Percentiles rank a stretch among this genome's conserved stretches.
Evolutionary conservation across 192 early-diverging fungal genomes (phyloP).

Genomic region (Lobosporangium transversale): DNA sequence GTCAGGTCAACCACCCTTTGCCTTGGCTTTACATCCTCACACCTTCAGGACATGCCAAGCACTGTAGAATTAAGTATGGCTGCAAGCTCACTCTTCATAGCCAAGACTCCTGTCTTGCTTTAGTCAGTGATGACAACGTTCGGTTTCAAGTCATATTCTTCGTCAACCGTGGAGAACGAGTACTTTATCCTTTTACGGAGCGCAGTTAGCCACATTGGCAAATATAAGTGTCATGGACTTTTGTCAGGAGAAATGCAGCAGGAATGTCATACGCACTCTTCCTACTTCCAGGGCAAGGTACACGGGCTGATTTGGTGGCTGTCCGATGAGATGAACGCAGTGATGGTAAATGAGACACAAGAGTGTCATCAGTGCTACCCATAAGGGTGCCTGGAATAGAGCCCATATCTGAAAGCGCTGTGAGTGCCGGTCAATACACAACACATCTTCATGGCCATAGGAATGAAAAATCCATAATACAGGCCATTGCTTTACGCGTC

Average conservation of each 20-base stretch:
- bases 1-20: constrained; percentile 5
- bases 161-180: neutral
- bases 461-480: constrained; percentile 23
- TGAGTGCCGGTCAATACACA: constrained; percentile 22
- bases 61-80: too few species aligned
- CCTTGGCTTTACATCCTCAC: constrained; percentile 14
- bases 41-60: constrained; percentile 22
- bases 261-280: constrained; percentile 15
- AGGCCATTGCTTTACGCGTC: neutral
- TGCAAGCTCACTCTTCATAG: constrained; percentile 8
- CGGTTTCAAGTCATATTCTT: constrained; percentile 7
- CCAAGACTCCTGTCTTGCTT: constrained; percentile 7
- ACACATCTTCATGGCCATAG: constrained; percentile 14
- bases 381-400: too few species aligned
- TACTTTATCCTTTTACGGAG: constrained; percentile 9
- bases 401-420: constrained; percentile 6
- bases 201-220: constrained; percentile 1
- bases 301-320: too few species aligned
- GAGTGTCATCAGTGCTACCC: too few species aligned
- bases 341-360: too few species aligned
- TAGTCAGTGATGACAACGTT: constrained; percentile 18
- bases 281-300: too few species aligned
- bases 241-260: constrained; percentile 22
- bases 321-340: too few species aligned
- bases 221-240: neutral